A percentile compares a stretch with the other conserved stretches of the same genome.
Evolutionary conservation across 257 asterid genomes (phyloP).

Genomic region (Penstemon barbatus): DNA sequence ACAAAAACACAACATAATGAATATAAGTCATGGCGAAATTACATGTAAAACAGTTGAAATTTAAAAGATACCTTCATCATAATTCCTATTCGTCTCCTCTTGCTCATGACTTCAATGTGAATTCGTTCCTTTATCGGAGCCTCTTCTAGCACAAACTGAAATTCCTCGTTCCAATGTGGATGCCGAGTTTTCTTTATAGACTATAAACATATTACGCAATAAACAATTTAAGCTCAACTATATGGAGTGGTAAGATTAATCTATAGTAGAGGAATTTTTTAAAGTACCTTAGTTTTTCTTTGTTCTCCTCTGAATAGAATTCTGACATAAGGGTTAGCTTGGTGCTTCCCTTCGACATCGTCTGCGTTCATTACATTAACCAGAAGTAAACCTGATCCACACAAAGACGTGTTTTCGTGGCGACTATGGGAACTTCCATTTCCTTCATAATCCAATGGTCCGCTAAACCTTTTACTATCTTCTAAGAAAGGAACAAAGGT

Average conservation of each 20-base stretch:
- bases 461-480: conserved; percentile 49
- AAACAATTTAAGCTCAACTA: conserved; percentile 2
- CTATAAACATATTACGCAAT: conserved; percentile 32
- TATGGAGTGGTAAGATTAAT: no score
- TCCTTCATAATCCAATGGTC: conserved; percentile 22
- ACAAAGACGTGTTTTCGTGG: conserved; percentile 33
- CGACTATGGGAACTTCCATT: conserved; percentile 29
- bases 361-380: conserved; percentile 55
- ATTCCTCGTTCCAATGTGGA: conserved; percentile 82
- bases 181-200: conserved; percentile 52
- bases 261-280: background rate
- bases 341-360: conserved; percentile 69
- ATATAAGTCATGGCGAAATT: no score
- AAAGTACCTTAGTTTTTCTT: conserved; percentile 65
- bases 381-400: conserved; percentile 68
- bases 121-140: conserved; percentile 66
- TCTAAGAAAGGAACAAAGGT: conserved; percentile 71
- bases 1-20: background rate
- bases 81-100: conserved; percentile 52
- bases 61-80: conserved; percentile 42
- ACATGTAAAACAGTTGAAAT: no score
- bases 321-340: conserved; percentile 55
- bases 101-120: conserved; percentile 64
- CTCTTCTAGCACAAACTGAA: conserved; percentile 70
- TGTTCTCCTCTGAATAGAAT: conserved; percentile 65